Conservation (phyloP, 257 asterid species). For the Solanum pinnatisectum region DNA sequence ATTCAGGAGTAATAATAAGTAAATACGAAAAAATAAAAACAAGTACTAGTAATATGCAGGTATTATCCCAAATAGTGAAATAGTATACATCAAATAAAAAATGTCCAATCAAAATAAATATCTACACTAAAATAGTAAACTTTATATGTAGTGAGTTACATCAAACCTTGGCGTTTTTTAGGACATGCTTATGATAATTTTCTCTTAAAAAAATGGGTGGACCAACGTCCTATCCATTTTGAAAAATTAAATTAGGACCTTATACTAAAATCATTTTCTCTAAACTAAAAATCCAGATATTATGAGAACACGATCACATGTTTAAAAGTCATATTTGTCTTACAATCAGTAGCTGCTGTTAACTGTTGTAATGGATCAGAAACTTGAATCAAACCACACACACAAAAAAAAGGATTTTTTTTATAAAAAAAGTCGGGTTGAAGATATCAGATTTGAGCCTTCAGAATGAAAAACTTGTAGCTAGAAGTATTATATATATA, state of each 20-base stretch:
- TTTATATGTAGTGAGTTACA: too few species aligned
- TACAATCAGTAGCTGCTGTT: background rate
- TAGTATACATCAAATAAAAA: background rate
- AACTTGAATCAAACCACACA: background rate
- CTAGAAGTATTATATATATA: background rate
- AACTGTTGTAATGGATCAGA: background rate
- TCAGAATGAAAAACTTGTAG: background rate
- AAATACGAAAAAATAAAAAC: too few species aligned
- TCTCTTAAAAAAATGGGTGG: background rate
- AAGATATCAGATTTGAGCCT: background rate
- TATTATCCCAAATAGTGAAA: background rate
- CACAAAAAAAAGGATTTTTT: background rate
- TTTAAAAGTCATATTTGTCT: background rate
- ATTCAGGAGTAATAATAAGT: background rate
- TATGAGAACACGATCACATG: background rate
- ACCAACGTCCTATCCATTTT: background rate
- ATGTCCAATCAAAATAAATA: background rate
- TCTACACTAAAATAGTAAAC: background rate
- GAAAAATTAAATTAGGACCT: background rate
- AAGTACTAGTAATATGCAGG: background rate
- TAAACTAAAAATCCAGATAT: background rate
- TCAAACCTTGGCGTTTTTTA: background rate
- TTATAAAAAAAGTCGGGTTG: background rate
- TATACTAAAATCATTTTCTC: background rate
- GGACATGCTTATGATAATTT: background rate